Evolutionary conservation across 345 rosid species (phyloP).

Genomic region (Cardiospermum halicacabum): DNA sequence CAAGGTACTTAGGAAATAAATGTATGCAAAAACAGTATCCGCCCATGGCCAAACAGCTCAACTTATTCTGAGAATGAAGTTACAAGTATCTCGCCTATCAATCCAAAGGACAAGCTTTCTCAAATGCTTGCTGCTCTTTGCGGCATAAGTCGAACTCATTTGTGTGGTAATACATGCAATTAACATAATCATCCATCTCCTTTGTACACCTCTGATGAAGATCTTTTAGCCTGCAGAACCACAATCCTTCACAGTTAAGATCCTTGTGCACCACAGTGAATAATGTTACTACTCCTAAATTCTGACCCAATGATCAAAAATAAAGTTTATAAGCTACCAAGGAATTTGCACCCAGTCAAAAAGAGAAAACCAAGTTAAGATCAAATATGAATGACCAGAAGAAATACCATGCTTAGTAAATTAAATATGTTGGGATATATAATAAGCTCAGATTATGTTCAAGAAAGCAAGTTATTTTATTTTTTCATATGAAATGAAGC

Average conservation of each 20-base stretch:
- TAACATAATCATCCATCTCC: conserved; percentile 87
- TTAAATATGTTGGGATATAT: too few species aligned
- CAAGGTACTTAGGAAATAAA: not conserved
- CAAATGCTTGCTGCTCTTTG: conserved; percentile 93
- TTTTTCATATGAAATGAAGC: too few species aligned
- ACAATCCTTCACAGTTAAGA: conserved; percentile 14
- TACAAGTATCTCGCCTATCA: conserved; percentile 28
- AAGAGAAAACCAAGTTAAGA: not conserved
- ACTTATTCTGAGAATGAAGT: conserved; percentile 36
- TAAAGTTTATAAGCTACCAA: not conserved
- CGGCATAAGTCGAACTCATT: conserved; percentile 96
- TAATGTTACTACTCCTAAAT: not conserved
- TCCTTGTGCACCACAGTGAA: not conserved
- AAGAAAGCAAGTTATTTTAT: not conserved
- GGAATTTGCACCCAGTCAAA: not conserved
- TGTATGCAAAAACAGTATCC: conserved; percentile 24
- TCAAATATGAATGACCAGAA: not conserved
- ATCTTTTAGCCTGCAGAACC: conserved; percentile 70
- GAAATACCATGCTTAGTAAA: too few species aligned
- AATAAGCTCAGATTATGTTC: too few species aligned
- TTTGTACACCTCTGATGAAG: conserved; percentile 85
- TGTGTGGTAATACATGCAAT: conserved; percentile 94
- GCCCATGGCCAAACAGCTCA: conserved; percentile 28
- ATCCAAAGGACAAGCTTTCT: conserved; percentile 84
- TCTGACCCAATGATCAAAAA: not conserved